These are phyloP conservation scores for Fusarium hostae DNA, from an alignment of 2,329 filamentous ascomycete genomes.

Conservation along the genomic window DNA sequence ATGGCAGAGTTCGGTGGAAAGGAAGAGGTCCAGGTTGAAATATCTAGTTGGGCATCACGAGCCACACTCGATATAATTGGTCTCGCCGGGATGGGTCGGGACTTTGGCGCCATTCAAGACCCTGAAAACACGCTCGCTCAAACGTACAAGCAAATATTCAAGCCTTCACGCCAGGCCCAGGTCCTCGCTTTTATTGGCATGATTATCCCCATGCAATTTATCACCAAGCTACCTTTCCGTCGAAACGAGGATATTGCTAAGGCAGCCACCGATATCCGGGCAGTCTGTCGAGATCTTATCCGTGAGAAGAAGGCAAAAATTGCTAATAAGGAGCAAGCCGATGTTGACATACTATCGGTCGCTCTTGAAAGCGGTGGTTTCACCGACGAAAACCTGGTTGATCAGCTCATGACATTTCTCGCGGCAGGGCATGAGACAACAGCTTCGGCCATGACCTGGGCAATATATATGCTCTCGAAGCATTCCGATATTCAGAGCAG, in stretches of 20 bases:
- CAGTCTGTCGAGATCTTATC: slow-evolving; percentile 75
- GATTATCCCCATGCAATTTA: slow-evolving; percentile 71
- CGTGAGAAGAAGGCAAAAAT: slow-evolving; percentile 71
- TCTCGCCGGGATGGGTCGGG: slow-evolving; percentile 74
- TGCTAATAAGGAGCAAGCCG: slow-evolving; percentile 59
- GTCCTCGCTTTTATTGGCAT: slow-evolving; percentile 67
- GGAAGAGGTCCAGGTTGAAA: slow-evolving; percentile 61
- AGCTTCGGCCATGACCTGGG: slow-evolving; percentile 79
- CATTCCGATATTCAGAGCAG: slow-evolving; percentile 72
- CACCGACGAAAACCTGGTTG: slow-evolving; percentile 80
- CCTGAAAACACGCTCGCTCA: slow-evolving; percentile 67
- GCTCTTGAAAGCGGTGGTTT: slow-evolving; percentile 82
- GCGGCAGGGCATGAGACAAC: slow-evolving; percentile 86
- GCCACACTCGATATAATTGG: slow-evolving; percentile 82
- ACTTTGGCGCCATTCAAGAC: slow-evolving; percentile 74
- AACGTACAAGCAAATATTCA: slow-evolving; percentile 68
- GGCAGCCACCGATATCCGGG: slow-evolving; percentile 69
- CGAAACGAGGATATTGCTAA: slow-evolving; percentile 73
- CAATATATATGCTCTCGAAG: slow-evolving; percentile 74
- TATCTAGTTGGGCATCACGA: slow-evolving; percentile 72
- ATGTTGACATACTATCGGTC: slow-evolving; percentile 82
- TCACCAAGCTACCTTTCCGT: slow-evolving; percentile 73
- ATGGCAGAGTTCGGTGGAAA: slow-evolving; percentile 50
- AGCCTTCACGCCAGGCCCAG: slow-evolving; percentile 61
- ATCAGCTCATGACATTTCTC: slow-evolving; percentile 92